These are phyloP conservation scores for Ligustrum vulgare DNA, from an alignment of 257 asterid species.

Conservation along the genomic window DNA sequence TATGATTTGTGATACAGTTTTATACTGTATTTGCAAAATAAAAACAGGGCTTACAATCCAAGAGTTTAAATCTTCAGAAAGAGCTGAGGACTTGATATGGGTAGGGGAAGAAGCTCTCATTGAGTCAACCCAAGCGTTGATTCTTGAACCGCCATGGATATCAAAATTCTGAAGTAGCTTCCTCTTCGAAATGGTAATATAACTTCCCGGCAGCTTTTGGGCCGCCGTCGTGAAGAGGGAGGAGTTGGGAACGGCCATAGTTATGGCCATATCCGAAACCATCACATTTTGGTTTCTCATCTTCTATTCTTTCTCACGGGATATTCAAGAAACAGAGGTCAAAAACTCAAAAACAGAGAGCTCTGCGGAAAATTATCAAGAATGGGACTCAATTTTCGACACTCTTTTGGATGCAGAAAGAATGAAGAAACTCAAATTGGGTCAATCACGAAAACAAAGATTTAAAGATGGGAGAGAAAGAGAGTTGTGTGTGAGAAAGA, in stretches of 20 bases:
- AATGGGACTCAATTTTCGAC: slow-evolving; percentile 5
- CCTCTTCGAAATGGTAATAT: slow-evolving; percentile 63
- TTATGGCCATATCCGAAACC: slow-evolving; percentile 47
- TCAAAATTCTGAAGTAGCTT: slow-evolving; percentile 61
- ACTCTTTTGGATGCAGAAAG: slow-evolving; percentile 5
- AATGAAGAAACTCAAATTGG: background rate
- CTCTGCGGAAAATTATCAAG: slow-evolving; percentile 21
- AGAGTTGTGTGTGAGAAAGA: slow-evolving; percentile 33
- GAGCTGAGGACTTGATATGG: slow-evolving; percentile 47
- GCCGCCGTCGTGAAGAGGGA: slow-evolving; percentile 45
- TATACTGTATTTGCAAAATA: too few species aligned
- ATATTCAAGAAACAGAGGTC: background rate
- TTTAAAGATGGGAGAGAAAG: slow-evolving; percentile 1
- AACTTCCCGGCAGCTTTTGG: slow-evolving; percentile 63
- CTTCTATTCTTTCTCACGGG: background rate
- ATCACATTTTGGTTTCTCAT: slow-evolving; percentile 77
- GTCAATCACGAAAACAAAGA: background rate
- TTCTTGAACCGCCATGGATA: slow-evolving; percentile 42
- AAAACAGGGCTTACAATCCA: slow-evolving; percentile 51
- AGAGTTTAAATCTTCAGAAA: slow-evolving; percentile 44
- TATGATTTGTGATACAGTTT: background rate
- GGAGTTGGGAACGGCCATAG: slow-evolving; percentile 53
- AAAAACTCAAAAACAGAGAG: slow-evolving; percentile 25
- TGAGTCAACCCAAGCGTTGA: slow-evolving; percentile 72
- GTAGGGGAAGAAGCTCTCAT: slow-evolving; percentile 95